A percentile compares a stretch with the other conserved stretches of the same genome.
Evolutionary conservation across 768 basidiomycete species (phyloP).

Genomic region (Collybia sordida): DNA sequence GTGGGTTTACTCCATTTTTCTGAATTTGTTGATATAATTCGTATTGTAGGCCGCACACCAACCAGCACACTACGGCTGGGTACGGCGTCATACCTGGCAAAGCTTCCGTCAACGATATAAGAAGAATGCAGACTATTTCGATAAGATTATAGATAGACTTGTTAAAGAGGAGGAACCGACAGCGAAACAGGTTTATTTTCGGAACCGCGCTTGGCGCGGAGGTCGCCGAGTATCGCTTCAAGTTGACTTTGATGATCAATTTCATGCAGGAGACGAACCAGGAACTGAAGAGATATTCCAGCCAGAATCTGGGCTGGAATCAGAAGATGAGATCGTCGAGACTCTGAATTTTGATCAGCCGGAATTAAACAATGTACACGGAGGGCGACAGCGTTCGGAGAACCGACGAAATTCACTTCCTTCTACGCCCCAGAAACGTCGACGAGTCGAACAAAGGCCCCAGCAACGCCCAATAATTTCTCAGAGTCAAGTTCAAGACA

Average conservation of each 20-base stretch:
- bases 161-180: constrained; percentile 22
- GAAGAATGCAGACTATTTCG: constrained; percentile 30
- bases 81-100: constrained; percentile 37
- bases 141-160: constrained; percentile 30
- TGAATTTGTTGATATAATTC: not conserved
- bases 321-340: too few species aligned
- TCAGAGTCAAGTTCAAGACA: not conserved
- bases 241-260: not conserved
- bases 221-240: not conserved
- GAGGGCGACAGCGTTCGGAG: not conserved
- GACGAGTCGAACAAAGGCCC: not conserved
- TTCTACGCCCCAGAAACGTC: constrained; percentile 1
- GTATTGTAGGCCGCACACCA: constrained; percentile 15
- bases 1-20: constrained; percentile 20
- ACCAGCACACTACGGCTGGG: constrained; percentile 35
- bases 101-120: constrained; percentile 52
- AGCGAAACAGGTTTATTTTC: constrained; percentile 23
- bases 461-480: not conserved
- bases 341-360: too few species aligned
- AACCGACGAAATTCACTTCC: not conserved
- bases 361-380: not conserved
- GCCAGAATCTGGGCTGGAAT: not conserved
- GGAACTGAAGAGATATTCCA: not conserved
- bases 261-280: not conserved
- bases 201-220: constrained; percentile 18